These are phyloP conservation scores for Verbena officinalis DNA, from an alignment of 257 asterid species.

Conservation along the genomic window DNA sequence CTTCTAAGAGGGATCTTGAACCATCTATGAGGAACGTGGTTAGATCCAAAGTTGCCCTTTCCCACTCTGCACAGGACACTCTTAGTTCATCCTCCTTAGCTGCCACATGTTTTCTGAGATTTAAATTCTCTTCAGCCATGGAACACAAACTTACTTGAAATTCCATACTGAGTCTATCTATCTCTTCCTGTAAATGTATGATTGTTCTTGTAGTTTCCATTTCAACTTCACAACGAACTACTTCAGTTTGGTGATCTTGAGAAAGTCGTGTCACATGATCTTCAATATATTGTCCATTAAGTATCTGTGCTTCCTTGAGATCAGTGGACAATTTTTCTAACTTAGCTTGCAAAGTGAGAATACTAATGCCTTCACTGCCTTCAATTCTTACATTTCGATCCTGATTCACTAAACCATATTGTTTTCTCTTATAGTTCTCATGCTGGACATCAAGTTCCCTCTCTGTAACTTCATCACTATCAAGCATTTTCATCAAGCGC, in stretches of 20 bases:
- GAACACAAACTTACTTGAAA: conserved; percentile 53
- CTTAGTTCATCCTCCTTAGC: conserved; percentile 66
- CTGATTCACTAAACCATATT: too few species aligned
- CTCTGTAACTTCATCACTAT: conserved; percentile 29
- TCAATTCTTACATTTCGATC: conserved; percentile 29
- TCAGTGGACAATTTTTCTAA: conserved; percentile 52
- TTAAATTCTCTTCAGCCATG: conserved; percentile 62
- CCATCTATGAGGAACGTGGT: conserved; percentile 79
- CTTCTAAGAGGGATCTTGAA: conserved; percentile 71
- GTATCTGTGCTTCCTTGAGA: conserved; percentile 48
- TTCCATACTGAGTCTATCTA: conserved; percentile 59
- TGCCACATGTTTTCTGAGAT: conserved; percentile 52
- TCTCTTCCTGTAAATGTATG: conserved; percentile 72
- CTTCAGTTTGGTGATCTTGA: conserved; percentile 52
- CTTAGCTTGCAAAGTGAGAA: conserved; percentile 50
- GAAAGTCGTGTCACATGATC: conserved; percentile 46
- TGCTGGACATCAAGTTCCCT: too few species aligned
- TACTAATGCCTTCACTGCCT: conserved; percentile 35
- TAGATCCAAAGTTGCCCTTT: conserved; percentile 84
- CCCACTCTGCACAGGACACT: conserved; percentile 70
- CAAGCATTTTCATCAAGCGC: conserved; percentile 40
- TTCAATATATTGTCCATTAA: conserved; percentile 43
- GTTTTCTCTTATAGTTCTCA: too few species aligned
- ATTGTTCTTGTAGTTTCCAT: conserved; percentile 69
- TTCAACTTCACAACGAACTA: conserved; percentile 62